Base-by-base conservation (phyloP, 2,329 filamentous ascomycete species). In the Fusarium xylarioides region DNA sequence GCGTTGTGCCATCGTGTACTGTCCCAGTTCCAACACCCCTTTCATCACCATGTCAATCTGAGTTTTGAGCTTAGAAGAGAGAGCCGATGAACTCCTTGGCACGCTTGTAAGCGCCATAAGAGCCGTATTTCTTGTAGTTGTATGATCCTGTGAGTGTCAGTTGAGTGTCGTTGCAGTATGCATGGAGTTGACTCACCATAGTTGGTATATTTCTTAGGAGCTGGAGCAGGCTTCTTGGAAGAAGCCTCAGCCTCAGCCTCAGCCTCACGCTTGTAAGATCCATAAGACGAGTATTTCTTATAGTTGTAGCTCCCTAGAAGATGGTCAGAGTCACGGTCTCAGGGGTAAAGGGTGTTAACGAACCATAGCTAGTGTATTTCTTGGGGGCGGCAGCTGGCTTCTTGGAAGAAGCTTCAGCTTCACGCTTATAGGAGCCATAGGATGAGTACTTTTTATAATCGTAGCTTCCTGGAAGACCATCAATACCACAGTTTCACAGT, bases 71-170 rank as follows among this genome's bases (percentile, higher is more conserved):
- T 55, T 63, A 74, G 58, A 74, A 74, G 52, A 70, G 44, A 19
- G 71, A 71, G 43, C 40, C 59, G 52, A 73, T 35, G 43, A 60
- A 74, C 15, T 73, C 63, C 2, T 52, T 50, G 12, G 68, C 55
- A 11, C 71, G 46, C 71, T 74, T 73, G 50, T 73, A 73, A 9
- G 62, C 30, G n/a, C 73, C 73, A 18, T 75, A 75, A 28, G 35
- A 63, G 10, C 38, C 12, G 42, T 74, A 74, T 6, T 46, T 64
- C 43, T 73, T 73, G 32, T 72, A 72, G 37, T 54, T 30, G 58
- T 71, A 71, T 8, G 46, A 52, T 30, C 66, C 26, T 28, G 26
- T 6, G 26, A 28, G 26, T 28, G 26, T 28, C 26, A 28, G 26
- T 28, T 28, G 26, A 28, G 30, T 35, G 34, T 35, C 7, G 34